Percentiles rank a stretch among this genome's conserved stretches.
These are phyloP conservation scores for Cyclostephanos tholiformis DNA, from an alignment of 108 stramenopile species.

Conservation along the genomic window DNA sequence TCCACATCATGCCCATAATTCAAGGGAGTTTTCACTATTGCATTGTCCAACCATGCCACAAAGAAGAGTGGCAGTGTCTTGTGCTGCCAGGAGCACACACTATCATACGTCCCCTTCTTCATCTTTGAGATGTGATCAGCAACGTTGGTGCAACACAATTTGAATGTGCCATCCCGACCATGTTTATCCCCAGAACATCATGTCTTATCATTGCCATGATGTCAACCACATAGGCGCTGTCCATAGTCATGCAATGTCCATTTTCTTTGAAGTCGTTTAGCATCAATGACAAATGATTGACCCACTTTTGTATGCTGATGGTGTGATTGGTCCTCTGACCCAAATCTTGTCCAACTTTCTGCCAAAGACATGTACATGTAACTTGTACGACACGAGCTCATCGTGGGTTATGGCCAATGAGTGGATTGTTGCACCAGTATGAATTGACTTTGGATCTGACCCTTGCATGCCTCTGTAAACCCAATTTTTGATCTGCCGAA, in stretches of 20 bases:
- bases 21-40: background rate
- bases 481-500: too few species aligned
- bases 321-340: background rate
- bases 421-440: slow-evolving; percentile 16
- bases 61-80: background rate
- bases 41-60: background rate
- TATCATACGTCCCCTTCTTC: too few species aligned
- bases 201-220: slow-evolving; percentile 11
- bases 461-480: too few species aligned
- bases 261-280: slow-evolving; percentile 15
- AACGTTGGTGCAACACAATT: too few species aligned
- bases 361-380: slow-evolving; percentile 1
- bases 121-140: background rate
- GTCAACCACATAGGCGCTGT: slow-evolving; percentile 2
- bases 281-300: too few species aligned
- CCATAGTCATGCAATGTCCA: slow-evolving; percentile 13
- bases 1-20: background rate
- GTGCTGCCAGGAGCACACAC: background rate
- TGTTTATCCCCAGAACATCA: slow-evolving; percentile 6
- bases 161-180: too few species aligned
- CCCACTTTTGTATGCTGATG: too few species aligned
- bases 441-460: slow-evolving; percentile 19
- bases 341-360: background rate
- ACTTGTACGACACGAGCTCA: too few species aligned
- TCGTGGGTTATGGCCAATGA: too few species aligned